A percentile compares a stretch with the other conserved stretches of the same genome.
Conservation (phyloP, 176 grass and related monocot genomes). For the Oryza coarctata region DNA sequence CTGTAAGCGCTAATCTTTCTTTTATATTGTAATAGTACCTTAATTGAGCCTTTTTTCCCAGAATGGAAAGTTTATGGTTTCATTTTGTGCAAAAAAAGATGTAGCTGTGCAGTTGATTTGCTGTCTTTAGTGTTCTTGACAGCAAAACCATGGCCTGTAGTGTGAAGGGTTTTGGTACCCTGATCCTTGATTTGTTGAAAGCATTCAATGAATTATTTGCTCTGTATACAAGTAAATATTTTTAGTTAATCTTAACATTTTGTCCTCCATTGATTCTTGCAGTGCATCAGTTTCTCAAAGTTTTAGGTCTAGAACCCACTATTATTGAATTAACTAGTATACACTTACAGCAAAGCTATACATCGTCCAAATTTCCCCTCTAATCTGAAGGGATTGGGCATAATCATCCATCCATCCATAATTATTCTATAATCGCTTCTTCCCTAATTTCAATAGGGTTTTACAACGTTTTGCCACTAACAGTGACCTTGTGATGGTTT, state of each 20-base stretch:
- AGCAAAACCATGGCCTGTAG: not conserved
- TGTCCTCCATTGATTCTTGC: not conserved
- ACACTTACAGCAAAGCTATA: too few relatives aligned
- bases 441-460: not conserved
- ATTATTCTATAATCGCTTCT: not conserved
- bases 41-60: not conserved
- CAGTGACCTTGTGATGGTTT: not conserved
- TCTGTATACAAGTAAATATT: not conserved
- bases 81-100: not conserved
- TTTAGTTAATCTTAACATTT: not conserved
- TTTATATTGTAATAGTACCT: slow-evolving; percentile 10
- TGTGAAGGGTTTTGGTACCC: not conserved
- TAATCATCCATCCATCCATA: not conserved
- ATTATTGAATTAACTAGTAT: too few relatives aligned
- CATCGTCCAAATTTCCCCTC: not conserved
- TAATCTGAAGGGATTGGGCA: not conserved
- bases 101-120: not conserved
- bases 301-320: not conserved
- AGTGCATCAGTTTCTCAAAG: not conserved
- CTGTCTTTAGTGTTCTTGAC: not conserved
- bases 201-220: not conserved
- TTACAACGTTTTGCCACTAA: not conserved
- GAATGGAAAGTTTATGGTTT: not conserved
- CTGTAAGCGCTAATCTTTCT: slow-evolving; percentile 50
- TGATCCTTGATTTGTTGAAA: not conserved